phyloP scores from a whole-genome alignment of 2,329 filamentous ascomycete genomes.

The Cytospora schulzeri region DNA sequence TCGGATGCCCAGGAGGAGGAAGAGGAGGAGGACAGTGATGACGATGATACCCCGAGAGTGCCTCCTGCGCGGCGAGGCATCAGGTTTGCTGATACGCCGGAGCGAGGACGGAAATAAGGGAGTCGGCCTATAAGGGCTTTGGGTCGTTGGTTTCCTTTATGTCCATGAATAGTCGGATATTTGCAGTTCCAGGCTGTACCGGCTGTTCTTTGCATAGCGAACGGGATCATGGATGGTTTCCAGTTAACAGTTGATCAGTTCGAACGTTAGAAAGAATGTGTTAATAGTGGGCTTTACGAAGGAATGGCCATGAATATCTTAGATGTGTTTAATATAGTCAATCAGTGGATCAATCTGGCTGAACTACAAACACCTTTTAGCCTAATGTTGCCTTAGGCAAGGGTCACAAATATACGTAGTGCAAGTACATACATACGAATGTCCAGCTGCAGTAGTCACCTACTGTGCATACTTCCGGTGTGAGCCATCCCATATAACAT shows the following conservation, averaged over 20 bases:
- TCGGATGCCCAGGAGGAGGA: slow-evolving; percentile 35
- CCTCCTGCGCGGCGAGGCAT: slow-evolving; percentile 58
- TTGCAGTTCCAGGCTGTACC: not conserved
- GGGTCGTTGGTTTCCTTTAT: not conserved
- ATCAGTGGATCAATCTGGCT: not conserved
- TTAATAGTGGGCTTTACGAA: not conserved
- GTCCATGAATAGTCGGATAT: not conserved
- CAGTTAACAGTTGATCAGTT: slow-evolving; percentile 2
- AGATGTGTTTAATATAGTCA: not conserved
- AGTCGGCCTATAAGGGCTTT: not conserved
- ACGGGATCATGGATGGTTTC: slow-evolving; percentile 8
- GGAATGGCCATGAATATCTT: not conserved
- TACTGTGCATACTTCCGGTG: not conserved
- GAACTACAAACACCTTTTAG: not conserved
- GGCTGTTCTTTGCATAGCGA: slow-evolving; percentile 22
- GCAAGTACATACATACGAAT: too few species aligned
- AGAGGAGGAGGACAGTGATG: slow-evolving; percentile 55
- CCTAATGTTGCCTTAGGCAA: not conserved
- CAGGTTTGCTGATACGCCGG: slow-evolving; percentile 58
- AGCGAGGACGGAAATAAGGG: slow-evolving; percentile 28
- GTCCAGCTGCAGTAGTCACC: too few species aligned
- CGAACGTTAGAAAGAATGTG: slow-evolving; percentile 6
- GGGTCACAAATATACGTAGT: too few species aligned
- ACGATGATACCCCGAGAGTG: slow-evolving; percentile 58
- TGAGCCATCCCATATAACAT: not conserved